A percentile compares a stretch with the other conserved stretches of the same genome.
These are phyloP conservation scores for Cantharellus cinnabarinus DNA, from an alignment of 768 basidiomycete species.

Conservation along the genomic window DNA sequence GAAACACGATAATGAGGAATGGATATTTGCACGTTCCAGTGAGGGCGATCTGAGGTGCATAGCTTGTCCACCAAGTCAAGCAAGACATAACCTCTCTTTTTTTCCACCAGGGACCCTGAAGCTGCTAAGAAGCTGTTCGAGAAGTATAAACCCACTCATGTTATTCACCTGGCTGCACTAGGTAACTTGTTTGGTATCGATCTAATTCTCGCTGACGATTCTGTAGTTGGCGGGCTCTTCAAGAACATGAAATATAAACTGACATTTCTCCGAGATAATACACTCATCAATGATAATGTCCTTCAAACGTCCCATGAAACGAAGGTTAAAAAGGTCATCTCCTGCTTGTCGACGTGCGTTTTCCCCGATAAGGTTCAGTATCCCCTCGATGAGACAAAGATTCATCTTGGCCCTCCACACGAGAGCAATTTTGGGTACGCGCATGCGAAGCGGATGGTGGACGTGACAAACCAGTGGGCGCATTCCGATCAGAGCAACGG, in stretches of 20 bases:
- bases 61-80: not conserved
- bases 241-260: slow-evolving; percentile 93
- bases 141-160: slow-evolving; percentile 86
- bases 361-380: slow-evolving; percentile 92
- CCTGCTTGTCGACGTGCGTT: slow-evolving; percentile 91
- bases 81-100: not conserved
- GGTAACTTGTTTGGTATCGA: slow-evolving; percentile 25
- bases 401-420: slow-evolving; percentile 84
- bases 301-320: slow-evolving; percentile 51
- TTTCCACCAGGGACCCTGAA: slow-evolving; percentile 34
- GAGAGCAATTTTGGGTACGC: slow-evolving; percentile 93
- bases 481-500: not conserved
- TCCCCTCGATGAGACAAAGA: slow-evolving; percentile 80
- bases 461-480: slow-evolving; percentile 79
- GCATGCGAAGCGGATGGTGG: slow-evolving; percentile 88
- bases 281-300: slow-evolving; percentile 89
- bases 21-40: slow-evolving; percentile 62
- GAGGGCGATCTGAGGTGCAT: slow-evolving; percentile 69
- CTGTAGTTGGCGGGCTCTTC: slow-evolving; percentile 77
- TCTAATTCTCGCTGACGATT: slow-evolving; percentile 1
- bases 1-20: slow-evolving; percentile 51
- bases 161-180: slow-evolving; percentile 88
- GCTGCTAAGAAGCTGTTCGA: slow-evolving; percentile 59
- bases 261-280: slow-evolving; percentile 86
- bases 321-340: slow-evolving; percentile 60